Percentiles rank a stretch among this genome's conserved stretches.
These are phyloP conservation scores for Ceratocystis smalleyi DNA, from an alignment of 2,329 filamentous ascomycete genomes.

Conservation along the genomic window DNA sequence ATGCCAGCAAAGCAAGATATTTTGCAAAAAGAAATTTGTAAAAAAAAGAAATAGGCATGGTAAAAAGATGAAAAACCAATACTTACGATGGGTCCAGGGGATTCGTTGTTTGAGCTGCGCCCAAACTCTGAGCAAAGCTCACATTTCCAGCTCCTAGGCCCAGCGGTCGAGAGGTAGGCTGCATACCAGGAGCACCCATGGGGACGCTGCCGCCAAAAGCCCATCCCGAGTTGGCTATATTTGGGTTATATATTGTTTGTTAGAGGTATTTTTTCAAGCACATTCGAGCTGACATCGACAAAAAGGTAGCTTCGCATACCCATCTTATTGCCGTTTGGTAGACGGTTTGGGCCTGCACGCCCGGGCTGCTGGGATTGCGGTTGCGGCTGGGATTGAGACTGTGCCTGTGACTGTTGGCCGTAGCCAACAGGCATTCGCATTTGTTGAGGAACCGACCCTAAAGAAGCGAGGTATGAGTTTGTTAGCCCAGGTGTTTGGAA, in stretches of 20 bases:
- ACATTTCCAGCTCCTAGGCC: constrained; percentile 36
- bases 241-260: neutral
- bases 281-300: too few relatives aligned
- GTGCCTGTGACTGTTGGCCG: constrained; percentile 24
- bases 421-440: constrained; percentile 47
- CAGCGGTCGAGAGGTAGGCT: constrained; percentile 35
- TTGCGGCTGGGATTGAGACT: neutral
- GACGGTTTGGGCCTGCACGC: constrained; percentile 40
- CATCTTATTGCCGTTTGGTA: constrained; percentile 48
- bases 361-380: constrained; percentile 40
- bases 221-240: constrained; percentile 34
- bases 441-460: constrained; percentile 46
- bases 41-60: neutral
- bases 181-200: constrained; percentile 41
- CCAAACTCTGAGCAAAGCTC: constrained; percentile 52
- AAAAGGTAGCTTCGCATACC: constrained; percentile 28
- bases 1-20: too few relatives aligned
- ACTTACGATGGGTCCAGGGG: constrained; percentile 49
- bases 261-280: too few relatives aligned
- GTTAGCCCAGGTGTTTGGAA: neutral
- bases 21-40: too few relatives aligned
- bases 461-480: constrained; percentile 17
- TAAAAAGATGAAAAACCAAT: neutral
- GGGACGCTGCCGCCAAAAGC: constrained; percentile 46
- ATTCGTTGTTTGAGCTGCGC: constrained; percentile 45